These are phyloP conservation scores for Hypoxylon sp. DNA, from an alignment of 2,329 filamentous ascomycete species.

Conservation along the genomic window DNA sequence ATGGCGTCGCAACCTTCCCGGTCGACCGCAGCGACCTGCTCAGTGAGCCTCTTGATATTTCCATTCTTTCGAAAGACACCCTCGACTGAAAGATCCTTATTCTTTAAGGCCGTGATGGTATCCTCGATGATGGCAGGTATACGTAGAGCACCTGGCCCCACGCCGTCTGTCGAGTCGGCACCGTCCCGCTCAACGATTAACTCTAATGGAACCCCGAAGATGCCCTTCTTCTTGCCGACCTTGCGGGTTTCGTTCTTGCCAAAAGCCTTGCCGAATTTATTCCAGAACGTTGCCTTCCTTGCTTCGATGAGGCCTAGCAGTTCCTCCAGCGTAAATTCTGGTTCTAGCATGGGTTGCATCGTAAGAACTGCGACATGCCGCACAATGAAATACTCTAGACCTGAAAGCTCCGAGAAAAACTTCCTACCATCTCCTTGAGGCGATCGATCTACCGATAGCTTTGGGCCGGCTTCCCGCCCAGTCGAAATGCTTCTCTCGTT, in stretches of 20 bases:
- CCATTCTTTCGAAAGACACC: constrained; percentile 99
- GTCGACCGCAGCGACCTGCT: constrained; percentile 88
- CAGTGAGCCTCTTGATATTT: constrained; percentile 93
- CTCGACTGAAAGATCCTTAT: constrained; percentile 99
- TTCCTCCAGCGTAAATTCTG: constrained; percentile 93
- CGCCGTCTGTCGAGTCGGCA: constrained; percentile 96
- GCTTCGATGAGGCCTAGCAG: constrained; percentile 92
- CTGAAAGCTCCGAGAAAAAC: constrained; percentile 96
- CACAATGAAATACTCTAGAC: constrained; percentile 96
- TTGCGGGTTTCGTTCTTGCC: constrained; percentile 82
- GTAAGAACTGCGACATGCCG: constrained; percentile 93
- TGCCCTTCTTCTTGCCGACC: constrained; percentile 87
- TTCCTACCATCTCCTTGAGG: constrained; percentile 72
- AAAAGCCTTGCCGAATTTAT: constrained; percentile 96
- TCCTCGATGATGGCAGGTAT: constrained; percentile 97
- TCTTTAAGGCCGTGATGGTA: constrained; percentile 91
- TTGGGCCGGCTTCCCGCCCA: constrained; percentile 63
- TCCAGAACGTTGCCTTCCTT: constrained; percentile 93
- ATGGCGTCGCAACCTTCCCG: constrained; percentile 85
- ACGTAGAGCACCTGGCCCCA: constrained; percentile 89
- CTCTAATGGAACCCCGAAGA: constrained; percentile 91
- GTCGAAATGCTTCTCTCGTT: constrained; percentile 72
- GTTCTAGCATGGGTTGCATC: constrained; percentile 91
- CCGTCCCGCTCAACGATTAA: constrained; percentile 91
- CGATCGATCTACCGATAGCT: constrained; percentile 62